Conservation (phyloP, 331 rosid genomes). For the Dryas integrifolia region DNA sequence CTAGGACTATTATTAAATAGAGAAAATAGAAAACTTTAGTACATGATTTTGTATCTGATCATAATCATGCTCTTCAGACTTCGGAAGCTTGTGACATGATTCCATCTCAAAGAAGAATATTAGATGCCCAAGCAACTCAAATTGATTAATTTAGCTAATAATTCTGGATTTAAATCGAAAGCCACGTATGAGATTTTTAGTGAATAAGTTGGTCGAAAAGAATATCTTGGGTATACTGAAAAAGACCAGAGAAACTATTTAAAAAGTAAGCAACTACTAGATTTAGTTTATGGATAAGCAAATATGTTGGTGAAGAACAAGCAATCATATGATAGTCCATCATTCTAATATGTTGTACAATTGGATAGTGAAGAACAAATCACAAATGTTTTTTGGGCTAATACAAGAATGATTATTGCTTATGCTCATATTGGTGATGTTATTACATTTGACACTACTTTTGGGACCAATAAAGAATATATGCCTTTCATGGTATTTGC, state of each 20-base stretch:
- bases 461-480: constrained; percentile 2
- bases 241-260: constrained; percentile 11
- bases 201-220: not conserved
- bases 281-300: constrained; percentile 1
- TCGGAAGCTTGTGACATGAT: not conserved
- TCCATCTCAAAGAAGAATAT: not conserved
- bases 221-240: not conserved
- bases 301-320: too few relatives aligned
- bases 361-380: not conserved
- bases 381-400: constrained; percentile 8
- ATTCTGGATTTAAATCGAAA: not conserved
- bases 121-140: not conserved
- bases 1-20: not conserved
- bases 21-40: not conserved
- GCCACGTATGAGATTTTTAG: not conserved
- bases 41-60: not conserved
- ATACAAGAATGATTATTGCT: constrained; percentile 8
- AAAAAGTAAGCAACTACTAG: not conserved
- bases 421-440: constrained; percentile 12
- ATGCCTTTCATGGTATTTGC: not conserved
- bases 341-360: not conserved
- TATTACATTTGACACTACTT: constrained; percentile 1
- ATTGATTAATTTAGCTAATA: not conserved
- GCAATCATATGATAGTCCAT: not conserved
- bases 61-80: constrained; percentile 9